Evolutionary conservation across 768 basidiomycete species (phyloP), one percentile per base, ranked within the genome.

Genomic region (Suillus hirtellus): DNA sequence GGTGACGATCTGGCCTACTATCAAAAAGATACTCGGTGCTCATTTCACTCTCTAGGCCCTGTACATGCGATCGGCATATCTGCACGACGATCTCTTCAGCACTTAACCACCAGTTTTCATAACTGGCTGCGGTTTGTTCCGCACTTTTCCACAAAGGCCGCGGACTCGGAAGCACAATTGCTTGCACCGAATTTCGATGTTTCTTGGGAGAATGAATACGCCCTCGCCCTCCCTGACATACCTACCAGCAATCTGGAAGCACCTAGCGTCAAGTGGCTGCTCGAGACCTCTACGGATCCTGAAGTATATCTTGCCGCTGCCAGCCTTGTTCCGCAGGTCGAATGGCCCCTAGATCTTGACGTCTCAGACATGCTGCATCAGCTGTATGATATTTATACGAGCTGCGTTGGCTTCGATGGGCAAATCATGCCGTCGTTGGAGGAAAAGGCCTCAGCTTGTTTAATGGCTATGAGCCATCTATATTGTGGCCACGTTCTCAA

Each of bases 201-300:
- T 31, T 31, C 5, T 4, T 31, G 4, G 4, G 31, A 0, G 4
- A 31, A 49, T 49, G 11, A 24, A 15, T 1, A 5, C 47, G 2
- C 2, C 14, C 47, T 27, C 14, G 0, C 21, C 11, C 46, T 47
- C 47, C 11, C 5, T 14, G 47, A 47, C 47, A 24, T 24, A 24
- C 21, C 21, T 6, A 47, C 21, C 21, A 14, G 11, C 47, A 6
- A 6, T 47, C 47, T 47, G 12, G 47, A 47, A 14, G 47, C 47
- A 47, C 47, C 47, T 47, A 47, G 63, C 3, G 62, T 70, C 31
- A 38, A 52, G 40, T 70, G 44, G 44, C 44, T 46, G 4, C 44
- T 46, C 10, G 44, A 46, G n/a, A 46, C 44, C 5, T 46, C 44
- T 46, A 21, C 44, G 11, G 44, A 46, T 46, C 44, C 44, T 46